Evolutionary conservation across 2,329 filamentous ascomycete genomes (phyloP), one percentile per base, ranked within the genome.

Genomic region (Calonectria pauciramosa): DNA sequence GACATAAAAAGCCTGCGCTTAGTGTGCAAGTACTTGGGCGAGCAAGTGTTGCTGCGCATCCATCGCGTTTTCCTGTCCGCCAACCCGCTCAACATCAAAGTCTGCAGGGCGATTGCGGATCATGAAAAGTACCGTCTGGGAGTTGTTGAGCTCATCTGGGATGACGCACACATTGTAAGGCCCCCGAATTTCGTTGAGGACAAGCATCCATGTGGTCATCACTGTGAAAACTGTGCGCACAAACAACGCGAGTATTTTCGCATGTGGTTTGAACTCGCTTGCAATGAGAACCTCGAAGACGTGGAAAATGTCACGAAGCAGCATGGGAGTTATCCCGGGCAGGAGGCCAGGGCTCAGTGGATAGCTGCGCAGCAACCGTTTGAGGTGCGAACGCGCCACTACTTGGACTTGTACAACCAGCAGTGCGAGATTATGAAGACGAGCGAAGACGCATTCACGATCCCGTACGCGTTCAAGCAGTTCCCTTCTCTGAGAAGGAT

Each of bases 101-200:
- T 70, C 9, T 63, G 44, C 30, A 63, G 10, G 30, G 54, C 67
- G 0, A 51, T 70, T 32, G 67, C 67, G 2, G 41, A 63, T 10
- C 41, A 70, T n/a, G 54, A 63, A 10, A 36, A 16, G 30, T 70
- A 70, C 26, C 67, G 67, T 9, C 18, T 23, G 2, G 14, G 54
- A 4, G 41, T 70, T 20, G 41, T 41, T 14, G 67, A 70, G 30
- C 52, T 70, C 41, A 51, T 70, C 16, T 70, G 67, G 67, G 67
- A 70, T 23, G 67, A 70, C 23, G 52, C 67, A 26, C 41, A 23
- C 10, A 34, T 70, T 20, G n/a, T n/a, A 18, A 51, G 20, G 11
- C 67, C 67, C 4, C 67, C 67, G 7, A 10, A 20, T 8, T 11
- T 23, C 14, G 16, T 56, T 1, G 13, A 32, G 26, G 30, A 34